Percentiles rank a stretch among this genome's conserved stretches.
Evolutionary conservation across 2,329 filamentous ascomycete genomes (phyloP).

Genomic region (Coccinonectria pachysandricola): DNA sequence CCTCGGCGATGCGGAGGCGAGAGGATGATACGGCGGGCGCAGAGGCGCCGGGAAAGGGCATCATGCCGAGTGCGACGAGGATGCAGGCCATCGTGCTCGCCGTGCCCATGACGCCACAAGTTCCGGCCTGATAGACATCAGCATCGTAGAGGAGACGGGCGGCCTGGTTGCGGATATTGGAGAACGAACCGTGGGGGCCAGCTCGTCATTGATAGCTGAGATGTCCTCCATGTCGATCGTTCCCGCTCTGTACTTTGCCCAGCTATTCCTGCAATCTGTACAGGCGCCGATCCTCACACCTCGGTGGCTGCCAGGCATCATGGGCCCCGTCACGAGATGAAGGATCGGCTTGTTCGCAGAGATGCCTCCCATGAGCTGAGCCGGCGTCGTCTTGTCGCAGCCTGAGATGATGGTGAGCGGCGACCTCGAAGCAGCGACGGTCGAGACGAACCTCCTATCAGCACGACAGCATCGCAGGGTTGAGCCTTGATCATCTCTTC

Average conservation of each 20-base stretch:
- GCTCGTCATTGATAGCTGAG: conserved; percentile 57
- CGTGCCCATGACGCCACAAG: conserved; percentile 86
- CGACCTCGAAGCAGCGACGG: no score
- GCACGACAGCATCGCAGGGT: conserved; percentile 56
- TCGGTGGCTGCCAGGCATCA: conserved; percentile 61
- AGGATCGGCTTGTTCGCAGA: conserved; percentile 64
- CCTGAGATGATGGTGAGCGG: conserved; percentile 28
- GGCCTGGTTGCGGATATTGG: no score
- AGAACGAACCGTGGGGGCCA: conserved; percentile 53
- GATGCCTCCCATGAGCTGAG: conserved; percentile 66
- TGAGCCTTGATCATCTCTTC: conserved; percentile 69
- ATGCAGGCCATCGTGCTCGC: conserved; percentile 84
- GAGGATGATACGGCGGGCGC: conserved; percentile 69
- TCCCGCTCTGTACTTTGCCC: conserved; percentile 58
- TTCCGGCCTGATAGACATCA: conserved; percentile 62
- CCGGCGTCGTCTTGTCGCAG: conserved; percentile 65
- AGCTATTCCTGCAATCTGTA: conserved; percentile 65
- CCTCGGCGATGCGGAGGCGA: conserved; percentile 71
- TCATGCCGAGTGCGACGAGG: conserved; percentile 73
- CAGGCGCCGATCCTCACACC: conserved; percentile 60
- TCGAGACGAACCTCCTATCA: conserved; percentile 48
- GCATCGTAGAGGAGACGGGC: no score
- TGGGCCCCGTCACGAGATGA: conserved; percentile 60
- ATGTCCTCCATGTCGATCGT: conserved; percentile 64
- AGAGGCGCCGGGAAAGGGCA: conserved; percentile 65